Percentiles rank a stretch among this genome's conserved stretches.
Conservation (phyloP, 805 yeast genomes). For the Candida andamanensis region DNA sequence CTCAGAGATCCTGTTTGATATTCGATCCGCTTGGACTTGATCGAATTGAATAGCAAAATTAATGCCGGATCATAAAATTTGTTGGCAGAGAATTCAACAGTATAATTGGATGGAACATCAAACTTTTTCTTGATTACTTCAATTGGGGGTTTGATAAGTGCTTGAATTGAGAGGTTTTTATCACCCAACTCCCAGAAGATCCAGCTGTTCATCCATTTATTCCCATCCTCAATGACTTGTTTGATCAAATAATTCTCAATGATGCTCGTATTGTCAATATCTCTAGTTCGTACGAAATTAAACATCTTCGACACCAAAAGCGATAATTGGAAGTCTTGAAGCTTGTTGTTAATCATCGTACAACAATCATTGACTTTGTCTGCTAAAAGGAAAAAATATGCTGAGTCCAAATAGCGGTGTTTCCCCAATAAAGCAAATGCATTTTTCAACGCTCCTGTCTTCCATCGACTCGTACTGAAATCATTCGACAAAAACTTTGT, state of each 20-base stretch:
- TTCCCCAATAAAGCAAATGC: slow-evolving; percentile 88
- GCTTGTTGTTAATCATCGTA: slow-evolving; percentile 62
- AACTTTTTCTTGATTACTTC: slow-evolving; percentile 19
- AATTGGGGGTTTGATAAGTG: slow-evolving; percentile 55
- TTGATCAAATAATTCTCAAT: slow-evolving; percentile 52
- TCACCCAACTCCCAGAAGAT: slow-evolving; percentile 58
- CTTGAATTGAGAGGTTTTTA: slow-evolving; percentile 48
- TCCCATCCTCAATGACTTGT: slow-evolving; percentile 53
- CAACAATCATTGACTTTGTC: slow-evolving; percentile 73
- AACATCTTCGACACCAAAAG: slow-evolving; percentile 75
- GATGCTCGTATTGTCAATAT: slow-evolving; percentile 27
- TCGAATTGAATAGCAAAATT: slow-evolving; percentile 55
- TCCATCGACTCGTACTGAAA: slow-evolving; percentile 73
- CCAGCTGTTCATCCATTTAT: slow-evolving; percentile 81
- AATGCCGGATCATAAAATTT: slow-evolving; percentile 72
- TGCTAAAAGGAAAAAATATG: slow-evolving; percentile 79
- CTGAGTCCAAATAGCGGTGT: slow-evolving; percentile 83
- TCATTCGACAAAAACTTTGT: slow-evolving; percentile 71
- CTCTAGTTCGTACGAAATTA: slow-evolving; percentile 19
- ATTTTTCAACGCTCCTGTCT: slow-evolving; percentile 82
- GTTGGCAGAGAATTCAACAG: slow-evolving; percentile 14
- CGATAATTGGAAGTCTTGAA: slow-evolving; percentile 69
- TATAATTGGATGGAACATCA: too few species aligned
- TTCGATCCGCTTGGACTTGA: slow-evolving; percentile 49
- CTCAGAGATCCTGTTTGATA: slow-evolving; percentile 48